Percentiles rank a stretch among this genome's conserved stretches.
phyloP scores from a whole-genome alignment of 768 basidiomycete species.

The Lyophyllum semitale region DNA sequence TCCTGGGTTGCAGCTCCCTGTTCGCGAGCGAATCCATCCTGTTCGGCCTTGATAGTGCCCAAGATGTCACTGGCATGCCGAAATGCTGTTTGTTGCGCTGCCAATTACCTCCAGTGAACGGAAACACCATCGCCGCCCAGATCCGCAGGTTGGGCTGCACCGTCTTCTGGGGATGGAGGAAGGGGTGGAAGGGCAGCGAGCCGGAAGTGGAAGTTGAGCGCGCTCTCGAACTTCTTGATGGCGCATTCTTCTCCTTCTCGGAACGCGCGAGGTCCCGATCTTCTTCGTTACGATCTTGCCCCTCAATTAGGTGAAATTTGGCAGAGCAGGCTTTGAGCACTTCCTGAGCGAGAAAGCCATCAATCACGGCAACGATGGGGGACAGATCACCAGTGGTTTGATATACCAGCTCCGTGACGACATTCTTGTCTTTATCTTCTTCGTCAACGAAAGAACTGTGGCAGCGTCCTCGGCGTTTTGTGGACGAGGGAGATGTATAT shows the following conservation, averaged over 20 bases:
- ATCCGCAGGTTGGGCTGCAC: constrained; percentile 16
- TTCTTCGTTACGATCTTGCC: constrained; percentile 63
- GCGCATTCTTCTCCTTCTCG: constrained; percentile 56
- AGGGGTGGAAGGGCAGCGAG: constrained; percentile 34
- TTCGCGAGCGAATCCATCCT: constrained; percentile 59
- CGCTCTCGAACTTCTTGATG: constrained; percentile 55
- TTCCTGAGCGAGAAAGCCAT: constrained; percentile 98
- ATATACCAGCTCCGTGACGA: constrained; percentile 82
- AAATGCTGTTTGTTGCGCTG: constrained; percentile 55
- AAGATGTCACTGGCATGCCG: constrained; percentile 59
- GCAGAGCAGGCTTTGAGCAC: constrained; percentile 95
- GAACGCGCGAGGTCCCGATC: constrained; percentile 63
- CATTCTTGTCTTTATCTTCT: constrained; percentile 83
- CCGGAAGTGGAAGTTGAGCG: constrained; percentile 43
- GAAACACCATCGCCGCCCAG: constrained; percentile 37
- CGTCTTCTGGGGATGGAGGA: constrained; percentile 15
- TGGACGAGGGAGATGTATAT: constrained; percentile 76
- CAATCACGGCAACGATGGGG: constrained; percentile 92
- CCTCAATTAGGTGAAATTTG: constrained; percentile 98
- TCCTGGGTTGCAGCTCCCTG: constrained; percentile 56
- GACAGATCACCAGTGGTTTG: constrained; percentile 91
- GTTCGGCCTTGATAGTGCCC: constrained; percentile 57
- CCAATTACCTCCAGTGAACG: constrained; percentile 38
- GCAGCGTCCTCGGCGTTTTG: constrained; percentile 82
- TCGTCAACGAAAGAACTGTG: constrained; percentile 69